Base-by-base conservation (phyloP, 129 eudicot genomes). In the Chrysanthemum makinoi region DNA sequence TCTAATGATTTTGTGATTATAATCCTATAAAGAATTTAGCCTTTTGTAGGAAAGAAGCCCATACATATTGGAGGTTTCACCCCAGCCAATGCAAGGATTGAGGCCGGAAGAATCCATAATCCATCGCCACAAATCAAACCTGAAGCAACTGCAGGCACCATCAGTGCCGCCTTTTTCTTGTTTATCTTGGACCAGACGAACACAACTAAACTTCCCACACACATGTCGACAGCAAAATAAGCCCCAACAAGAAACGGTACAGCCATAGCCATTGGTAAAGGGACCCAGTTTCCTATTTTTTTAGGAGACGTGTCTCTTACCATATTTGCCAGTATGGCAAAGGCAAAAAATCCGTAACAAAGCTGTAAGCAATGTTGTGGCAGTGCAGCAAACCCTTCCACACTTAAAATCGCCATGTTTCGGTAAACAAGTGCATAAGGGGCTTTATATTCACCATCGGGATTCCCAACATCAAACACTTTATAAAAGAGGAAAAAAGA, bases 241-340 rank as follows among this genome's bases (percentile, higher is more conserved):
- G 94, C 98, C 47, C 98, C 96, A 28, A 92, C 98, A 11, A 92
- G 84, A 76, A 92, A 92, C 0, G 98, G 98, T 49, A 92, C 96
- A 1, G 94, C 97, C 97, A 91, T 91, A 7, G 97, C 97, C 97
- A 92, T 92, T 3, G 98, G 96, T 50, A 92, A 82, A 3, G 98
- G 98, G 28, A 92, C 69, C 91, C 87, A 89, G 28, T 68, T 75
- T 72, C 91, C 95, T 0, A 80, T n/a, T 61, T 48, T 68, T 60
- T 24, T 65, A 0, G 90, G 81, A 26, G 69, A 52, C 43, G 71
- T 22, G 57, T 92, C 98, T 28, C 98, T 81, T 47, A 78, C 30
- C 64, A 86, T 65, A 75, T 92, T 89, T 35, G 85, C 84, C 60
- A 68, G 1, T 48, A 92, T 73, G 8, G 98, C 98, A 68, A 92